Conservation (phyloP, 768 basidiomycete genomes). For the Kwoniella shandongensis region DNA sequence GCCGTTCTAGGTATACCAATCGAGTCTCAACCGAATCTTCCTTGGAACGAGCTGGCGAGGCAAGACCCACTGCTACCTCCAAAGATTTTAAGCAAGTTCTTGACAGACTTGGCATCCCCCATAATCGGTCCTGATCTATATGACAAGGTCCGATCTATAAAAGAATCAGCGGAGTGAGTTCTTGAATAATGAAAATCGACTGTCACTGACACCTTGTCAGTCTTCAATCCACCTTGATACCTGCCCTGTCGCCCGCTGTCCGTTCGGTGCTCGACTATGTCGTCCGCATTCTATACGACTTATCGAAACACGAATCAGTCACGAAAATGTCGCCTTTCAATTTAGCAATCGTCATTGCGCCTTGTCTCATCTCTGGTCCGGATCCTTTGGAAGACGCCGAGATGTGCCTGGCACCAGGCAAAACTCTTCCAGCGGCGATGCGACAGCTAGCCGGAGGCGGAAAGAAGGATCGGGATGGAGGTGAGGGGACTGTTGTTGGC, state of each 20-base stretch:
- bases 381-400: conserved; percentile 39
- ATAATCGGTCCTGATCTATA: conserved; percentile 24
- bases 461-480: background rate
- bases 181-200: background rate
- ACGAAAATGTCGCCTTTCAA: conserved; percentile 37
- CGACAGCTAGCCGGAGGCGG: conserved; percentile 2
- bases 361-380: conserved; percentile 31
- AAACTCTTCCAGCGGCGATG: conserved; percentile 37
- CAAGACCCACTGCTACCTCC: conserved; percentile 37
- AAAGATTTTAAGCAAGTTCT: conserved; percentile 27
- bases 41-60: conserved; percentile 36
- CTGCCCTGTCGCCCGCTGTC: conserved; percentile 6
- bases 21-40: conserved; percentile 28
- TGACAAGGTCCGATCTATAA: conserved; percentile 15
- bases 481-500: conserved; percentile 26
- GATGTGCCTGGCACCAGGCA: conserved; percentile 35
- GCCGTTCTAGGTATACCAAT: conserved; percentile 28
- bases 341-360: conserved; percentile 38
- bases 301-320: conserved; percentile 14
- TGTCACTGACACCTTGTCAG: conserved; percentile 8
- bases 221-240: conserved; percentile 16
- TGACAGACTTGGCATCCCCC: conserved; percentile 17
- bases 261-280: conserved; percentile 16
- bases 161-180: conserved; percentile 24
- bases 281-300: conserved; percentile 19